These are phyloP conservation scores for Hydnum rufescens DNA, from an alignment of 768 basidiomycete genomes.

Conservation along the genomic window DNA sequence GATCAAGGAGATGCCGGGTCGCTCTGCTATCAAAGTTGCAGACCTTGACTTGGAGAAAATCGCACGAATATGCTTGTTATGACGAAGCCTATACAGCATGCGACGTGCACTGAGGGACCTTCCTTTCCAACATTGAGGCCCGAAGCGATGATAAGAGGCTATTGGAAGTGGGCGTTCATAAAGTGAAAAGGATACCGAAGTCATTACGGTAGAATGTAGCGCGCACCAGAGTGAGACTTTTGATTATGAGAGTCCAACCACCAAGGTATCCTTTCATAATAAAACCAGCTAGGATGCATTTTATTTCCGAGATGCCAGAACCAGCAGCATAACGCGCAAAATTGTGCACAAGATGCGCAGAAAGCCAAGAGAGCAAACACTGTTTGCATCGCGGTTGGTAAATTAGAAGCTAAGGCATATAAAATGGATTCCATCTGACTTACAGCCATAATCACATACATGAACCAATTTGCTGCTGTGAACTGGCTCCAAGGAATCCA, in stretches of 20 bases:
- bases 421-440: constrained; percentile 16
- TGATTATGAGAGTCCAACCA: constrained; percentile 77
- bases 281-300: constrained; percentile 92
- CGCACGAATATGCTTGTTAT: constrained; percentile 69
- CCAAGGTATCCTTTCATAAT: constrained; percentile 92
- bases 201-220: background rate
- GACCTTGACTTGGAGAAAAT: constrained; percentile 79
- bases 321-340: constrained; percentile 93
- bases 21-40: constrained; percentile 11
- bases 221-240: constrained; percentile 79
- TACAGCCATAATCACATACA: constrained; percentile 82
- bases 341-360: constrained; percentile 71
- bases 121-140: constrained; percentile 96
- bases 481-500: constrained; percentile 83
- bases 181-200: constrained; percentile 5
- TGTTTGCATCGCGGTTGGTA: constrained; percentile 20
- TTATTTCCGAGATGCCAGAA: constrained; percentile 97
- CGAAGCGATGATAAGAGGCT: constrained; percentile 95
- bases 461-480: constrained; percentile 51
- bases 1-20: background rate
- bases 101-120: constrained; percentile 94
- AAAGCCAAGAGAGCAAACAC: constrained; percentile 66
- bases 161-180: constrained; percentile 7
- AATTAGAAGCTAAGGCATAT: background rate
- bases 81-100: constrained; percentile 79